Percentiles rank a stretch among this genome's conserved stretches.
Conservation (phyloP, 257 asterid species). For the Eustoma russellianum region DNA sequence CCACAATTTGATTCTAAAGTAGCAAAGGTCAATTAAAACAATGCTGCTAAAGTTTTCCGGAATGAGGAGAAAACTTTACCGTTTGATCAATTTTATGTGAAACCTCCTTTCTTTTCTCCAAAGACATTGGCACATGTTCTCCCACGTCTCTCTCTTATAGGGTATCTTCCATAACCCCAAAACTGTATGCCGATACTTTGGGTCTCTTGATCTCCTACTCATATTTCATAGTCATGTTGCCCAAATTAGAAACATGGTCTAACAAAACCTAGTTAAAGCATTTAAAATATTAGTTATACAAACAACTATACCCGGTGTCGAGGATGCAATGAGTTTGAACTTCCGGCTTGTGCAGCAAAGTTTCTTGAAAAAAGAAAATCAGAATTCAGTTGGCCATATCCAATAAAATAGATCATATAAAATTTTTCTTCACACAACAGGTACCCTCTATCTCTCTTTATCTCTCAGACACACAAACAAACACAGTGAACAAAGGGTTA, state of each 20-base stretch:
- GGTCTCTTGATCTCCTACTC: constrained; percentile 31
- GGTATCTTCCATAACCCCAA: no score
- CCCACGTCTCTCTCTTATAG: no score
- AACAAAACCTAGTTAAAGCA: no score
- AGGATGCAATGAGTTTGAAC: constrained; percentile 22
- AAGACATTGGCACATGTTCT: no score
- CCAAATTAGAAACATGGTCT: background rate
- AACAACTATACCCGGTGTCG: constrained; percentile 31
- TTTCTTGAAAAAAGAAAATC: constrained; percentile 31
- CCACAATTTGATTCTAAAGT: no score
- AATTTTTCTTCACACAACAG: background rate
- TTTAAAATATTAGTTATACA: background rate
- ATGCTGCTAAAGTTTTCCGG: no score
- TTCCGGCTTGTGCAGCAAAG: constrained; percentile 65
- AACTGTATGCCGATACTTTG: constrained; percentile 12
- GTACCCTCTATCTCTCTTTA: no score
- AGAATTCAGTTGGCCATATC: constrained; percentile 9
- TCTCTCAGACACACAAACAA: background rate
- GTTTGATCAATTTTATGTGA: no score
- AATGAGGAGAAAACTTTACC: no score
- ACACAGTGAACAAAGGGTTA: background rate
- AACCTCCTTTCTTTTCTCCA: no score
- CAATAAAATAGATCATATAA: background rate
- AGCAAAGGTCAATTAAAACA: no score
- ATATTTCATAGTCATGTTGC: background rate